Conservation (phyloP, 257 asterid species). For the Solanum chiquidenum region DNA sequence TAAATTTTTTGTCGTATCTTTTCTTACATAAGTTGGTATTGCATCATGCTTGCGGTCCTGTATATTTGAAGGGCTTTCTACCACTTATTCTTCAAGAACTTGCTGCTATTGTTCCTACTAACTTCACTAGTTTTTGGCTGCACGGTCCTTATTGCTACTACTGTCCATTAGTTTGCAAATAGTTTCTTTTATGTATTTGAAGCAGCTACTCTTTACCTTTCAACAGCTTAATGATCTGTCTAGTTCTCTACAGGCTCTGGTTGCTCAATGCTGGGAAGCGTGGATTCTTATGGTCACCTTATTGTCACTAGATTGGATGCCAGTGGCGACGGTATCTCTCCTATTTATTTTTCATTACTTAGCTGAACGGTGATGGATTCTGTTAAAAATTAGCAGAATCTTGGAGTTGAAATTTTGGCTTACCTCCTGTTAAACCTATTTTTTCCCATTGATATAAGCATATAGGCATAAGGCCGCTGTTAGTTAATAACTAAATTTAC, state of each 20-base stretch:
- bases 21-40: not conserved
- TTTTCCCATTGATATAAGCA: not conserved
- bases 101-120: not conserved
- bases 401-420: not conserved
- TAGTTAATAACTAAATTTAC: not conserved
- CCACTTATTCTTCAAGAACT: not conserved
- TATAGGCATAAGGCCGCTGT: not conserved
- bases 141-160: not conserved
- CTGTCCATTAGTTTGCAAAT: not conserved
- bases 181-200: not conserved
- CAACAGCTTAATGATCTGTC: not conserved
- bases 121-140: not conserved
- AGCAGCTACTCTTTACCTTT: not conserved
- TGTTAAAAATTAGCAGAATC: not conserved
- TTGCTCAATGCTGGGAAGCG: slow-evolving; percentile 74
- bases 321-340: slow-evolving; percentile 30
- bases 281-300: slow-evolving; percentile 77
- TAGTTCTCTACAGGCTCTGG: slow-evolving; percentile 32
- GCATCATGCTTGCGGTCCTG: not conserved
- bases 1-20: not conserved
- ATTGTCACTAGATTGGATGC: slow-evolving; percentile 71
- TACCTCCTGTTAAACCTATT: not conserved
- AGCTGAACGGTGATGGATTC: not conserved
- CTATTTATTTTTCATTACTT: not conserved
- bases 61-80: not conserved